Evolutionary conservation across 768 basidiomycete genomes (phyloP).

Genomic region (Auricularia sp.): DNA sequence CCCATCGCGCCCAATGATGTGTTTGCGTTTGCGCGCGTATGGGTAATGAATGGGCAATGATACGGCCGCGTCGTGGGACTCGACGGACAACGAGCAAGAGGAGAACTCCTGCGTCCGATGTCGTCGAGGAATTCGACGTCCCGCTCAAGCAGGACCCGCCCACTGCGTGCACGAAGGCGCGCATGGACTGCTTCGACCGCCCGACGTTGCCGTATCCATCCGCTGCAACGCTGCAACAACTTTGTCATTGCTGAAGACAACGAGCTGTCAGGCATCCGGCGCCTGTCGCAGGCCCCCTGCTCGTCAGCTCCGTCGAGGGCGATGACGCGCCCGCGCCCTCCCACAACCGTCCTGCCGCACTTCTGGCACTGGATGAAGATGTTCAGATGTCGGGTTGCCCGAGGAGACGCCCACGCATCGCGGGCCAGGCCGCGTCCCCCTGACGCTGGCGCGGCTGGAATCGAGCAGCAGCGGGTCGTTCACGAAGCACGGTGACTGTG

Average conservation of each 20-base stretch:
- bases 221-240: constrained; percentile 12
- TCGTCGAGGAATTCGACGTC: constrained; percentile 43
- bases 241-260: constrained; percentile 11
- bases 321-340: no score
- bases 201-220: constrained; percentile 55
- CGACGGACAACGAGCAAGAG: constrained; percentile 12
- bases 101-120: constrained; percentile 41
- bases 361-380: not conserved
- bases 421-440: no score
- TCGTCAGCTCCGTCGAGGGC: not conserved
- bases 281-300: no score
- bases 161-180: constrained; percentile 38
- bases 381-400: not conserved
- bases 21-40: constrained; percentile 4
- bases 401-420: not conserved
- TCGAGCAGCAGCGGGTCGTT: no score
- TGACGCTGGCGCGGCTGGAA: no score
- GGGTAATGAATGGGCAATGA: constrained; percentile 13
- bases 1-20: not conserved
- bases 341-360: not conserved
- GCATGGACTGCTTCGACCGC: constrained; percentile 53
- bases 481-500: no score
- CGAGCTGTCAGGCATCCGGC: not conserved
- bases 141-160: constrained; percentile 60
- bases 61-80: constrained; percentile 12